Base-by-base conservation (phyloP, 163 green algal genomes). In the Volvox carteri region DNA sequence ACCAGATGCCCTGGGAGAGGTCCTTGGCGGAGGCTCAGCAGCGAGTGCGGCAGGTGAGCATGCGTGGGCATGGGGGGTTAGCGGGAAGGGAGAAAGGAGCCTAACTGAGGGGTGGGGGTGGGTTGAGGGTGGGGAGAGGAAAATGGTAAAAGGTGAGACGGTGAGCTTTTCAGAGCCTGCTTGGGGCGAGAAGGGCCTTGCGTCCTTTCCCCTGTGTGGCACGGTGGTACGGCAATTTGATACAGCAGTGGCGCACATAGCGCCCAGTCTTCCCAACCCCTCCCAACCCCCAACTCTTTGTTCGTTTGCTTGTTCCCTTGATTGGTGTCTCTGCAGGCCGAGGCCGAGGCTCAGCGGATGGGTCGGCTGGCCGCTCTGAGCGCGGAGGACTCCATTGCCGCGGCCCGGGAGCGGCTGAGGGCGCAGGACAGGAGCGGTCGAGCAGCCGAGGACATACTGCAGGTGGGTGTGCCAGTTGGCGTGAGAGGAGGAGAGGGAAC, bases 381-480 rank as follows among this genome's bases (percentile, higher is more conserved):
- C 25, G 87, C 87, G 18, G 70, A 78, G 78, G 79, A 74, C 8
- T 85, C 48, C 33, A 86, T 92, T 46, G 68, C 60, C 46, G 85
- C 90, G 65, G 88, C 91, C 16, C 74, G 86, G 44, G 88, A 93
- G 35, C 88, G 91, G 37, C 54, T 93, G 75, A 84, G 70, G n/a
- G n/a, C n/a, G n/a, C n/a, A n/a, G n/a, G n/a, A n/a, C n/a, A n/a
- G n/a, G n/a, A n/a, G n/a, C n/a, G n/a, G n/a, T n/a, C n/a, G n/a
- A n/a, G n/a, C n/a, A n/a, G n/a, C n/a, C 3, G 84, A 89, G 84
- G 18, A 23, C 84, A 68, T 89, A 6, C 72, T 89, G 39, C 33
- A 89, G 84, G 84, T 84, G 70, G 2, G 83, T 39, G 30, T 18
- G 21, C 28, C 30, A 23, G 42, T 58, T n/a, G n/a, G n/a, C 48